phyloP scores from a whole-genome alignment of 176 grass and related monocot genomes.

The Aegilops bicornis region DNA sequence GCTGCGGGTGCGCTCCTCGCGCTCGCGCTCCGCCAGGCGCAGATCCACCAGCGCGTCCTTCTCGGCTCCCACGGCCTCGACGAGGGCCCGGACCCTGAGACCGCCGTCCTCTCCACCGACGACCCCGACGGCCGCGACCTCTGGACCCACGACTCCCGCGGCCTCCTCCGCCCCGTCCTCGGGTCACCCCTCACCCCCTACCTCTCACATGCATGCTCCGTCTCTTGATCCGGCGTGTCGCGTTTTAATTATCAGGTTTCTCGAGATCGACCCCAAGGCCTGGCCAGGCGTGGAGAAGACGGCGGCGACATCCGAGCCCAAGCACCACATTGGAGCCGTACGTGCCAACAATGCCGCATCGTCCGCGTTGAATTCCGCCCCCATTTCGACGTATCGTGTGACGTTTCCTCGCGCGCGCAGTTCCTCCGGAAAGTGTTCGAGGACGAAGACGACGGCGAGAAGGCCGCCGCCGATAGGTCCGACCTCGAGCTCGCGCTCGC shows the following conservation, averaged over 20 bases:
- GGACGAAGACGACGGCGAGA: slow-evolving; percentile 62
- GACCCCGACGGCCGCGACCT: slow-evolving; percentile 50
- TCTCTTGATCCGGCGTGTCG: not conserved
- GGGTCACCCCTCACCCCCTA: slow-evolving; percentile 23
- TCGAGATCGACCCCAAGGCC: slow-evolving; percentile 83
- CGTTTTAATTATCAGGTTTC: slow-evolving; percentile 50
- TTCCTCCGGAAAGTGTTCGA: slow-evolving; percentile 78
- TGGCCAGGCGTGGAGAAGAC: slow-evolving; percentile 91
- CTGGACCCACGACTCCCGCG: slow-evolving; percentile 84
- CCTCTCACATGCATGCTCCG: not conserved
- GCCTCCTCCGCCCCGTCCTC: slow-evolving; percentile 92
- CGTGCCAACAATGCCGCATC: not conserved
- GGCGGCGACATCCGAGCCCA: slow-evolving; percentile 61
- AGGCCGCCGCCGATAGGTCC: slow-evolving; percentile 46
- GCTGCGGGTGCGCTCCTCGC: slow-evolving; percentile 86
- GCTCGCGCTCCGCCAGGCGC: slow-evolving; percentile 85
- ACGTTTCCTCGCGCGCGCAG: slow-evolving; percentile 30
- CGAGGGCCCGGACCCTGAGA: slow-evolving; percentile 25
- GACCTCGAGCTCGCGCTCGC: slow-evolving; percentile 85
- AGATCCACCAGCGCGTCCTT: slow-evolving; percentile 80
- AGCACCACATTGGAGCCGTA: slow-evolving; percentile 94
- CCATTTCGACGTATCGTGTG: not conserved
- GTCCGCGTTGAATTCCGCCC: not conserved
- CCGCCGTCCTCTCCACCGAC: slow-evolving; percentile 31
- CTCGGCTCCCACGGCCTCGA: slow-evolving; percentile 67